A percentile compares a stretch with the other conserved stretches of the same genome.
These are phyloP conservation scores for Rhynchosporium graminicola DNA, from an alignment of 2,329 filamentous ascomycete species.

Conservation along the genomic window DNA sequence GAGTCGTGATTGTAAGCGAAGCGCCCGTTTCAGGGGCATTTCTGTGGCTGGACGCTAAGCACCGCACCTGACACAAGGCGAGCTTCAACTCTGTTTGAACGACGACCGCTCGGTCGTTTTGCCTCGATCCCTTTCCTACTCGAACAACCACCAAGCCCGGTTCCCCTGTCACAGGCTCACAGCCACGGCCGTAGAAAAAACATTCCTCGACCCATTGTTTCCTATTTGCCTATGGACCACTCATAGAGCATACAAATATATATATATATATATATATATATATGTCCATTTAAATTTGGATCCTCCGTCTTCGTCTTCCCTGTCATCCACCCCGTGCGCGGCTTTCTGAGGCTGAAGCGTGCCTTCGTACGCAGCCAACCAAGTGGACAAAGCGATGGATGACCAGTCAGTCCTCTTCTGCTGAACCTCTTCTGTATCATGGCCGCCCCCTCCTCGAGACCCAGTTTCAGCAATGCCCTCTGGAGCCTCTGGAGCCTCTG, in stretches of 20 bases:
- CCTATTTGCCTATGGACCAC: not conserved
- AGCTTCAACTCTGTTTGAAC: conserved; percentile 4
- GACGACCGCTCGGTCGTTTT: not conserved
- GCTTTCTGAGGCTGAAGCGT: conserved; percentile 20
- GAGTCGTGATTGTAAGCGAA: not conserved
- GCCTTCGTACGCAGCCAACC: conserved; percentile 18
- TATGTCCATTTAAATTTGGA: conserved; percentile 24
- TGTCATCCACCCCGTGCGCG: conserved; percentile 14
- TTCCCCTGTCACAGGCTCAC: conserved; percentile 4
- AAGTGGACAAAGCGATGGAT: conserved; percentile 16
- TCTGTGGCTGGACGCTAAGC: not conserved
- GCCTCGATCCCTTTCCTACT: too few relatives aligned
- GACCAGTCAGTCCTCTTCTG: not conserved
- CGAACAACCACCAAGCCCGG: not conserved
- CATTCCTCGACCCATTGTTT: conserved; percentile 1
- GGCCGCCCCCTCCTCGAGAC: conserved; percentile 1
- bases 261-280: too few relatives aligned
- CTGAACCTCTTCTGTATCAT: conserved; percentile 19
- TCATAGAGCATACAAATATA: not conserved
- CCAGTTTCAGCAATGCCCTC: conserved; percentile 30
- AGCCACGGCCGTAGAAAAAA: conserved; percentile 17
- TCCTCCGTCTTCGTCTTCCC: conserved; percentile 7
- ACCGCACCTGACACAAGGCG: conserved; percentile 6
- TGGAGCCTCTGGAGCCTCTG: not conserved
- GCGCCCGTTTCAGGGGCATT: conserved; percentile 1